Evolutionary conservation across 495 filamentous ascomycete species (phyloP), one percentile per base, ranked within the genome.

Genomic region (Peziza echinospora): DNA sequence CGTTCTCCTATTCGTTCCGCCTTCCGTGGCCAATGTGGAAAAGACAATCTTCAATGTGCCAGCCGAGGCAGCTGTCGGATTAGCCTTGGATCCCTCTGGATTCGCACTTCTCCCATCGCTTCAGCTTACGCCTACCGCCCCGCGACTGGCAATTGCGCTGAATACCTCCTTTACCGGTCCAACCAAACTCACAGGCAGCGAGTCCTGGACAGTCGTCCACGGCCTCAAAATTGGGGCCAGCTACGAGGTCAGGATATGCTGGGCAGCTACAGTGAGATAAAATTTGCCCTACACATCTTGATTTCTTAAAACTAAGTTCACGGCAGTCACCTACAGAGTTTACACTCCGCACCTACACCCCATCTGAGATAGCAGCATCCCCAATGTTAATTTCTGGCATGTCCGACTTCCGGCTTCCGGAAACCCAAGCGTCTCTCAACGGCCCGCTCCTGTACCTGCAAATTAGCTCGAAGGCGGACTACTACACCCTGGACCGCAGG

Each of bases 211-310:
- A 52, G 67, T 87, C 25, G 71, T 97, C n/a, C 71, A 84, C 46
- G 63, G 71, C n/a, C 69, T 97, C 43, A 68, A 61, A 17, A 69
- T 74, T 17, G 71, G 75, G 8, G 78, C 80, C 55, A 73, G 86
- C 49, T 93, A 96, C 66, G 89, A 97, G 66, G 74, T 93, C 25
- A 73, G 89, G 21, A 69, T 94, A 50, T 97, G 89, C 63, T 97
- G 89, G 89, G 67, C 81, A 51, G 89, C 89, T 39, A 91, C 77
- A 24, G 87, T 92, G n/a, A n/a, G n/a, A n/a, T n/a, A n/a, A n/a
- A 72, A 62, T 79, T 69, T 19, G 49, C 25, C 43, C 40, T 19
- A 39, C 41, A 46, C 26, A 45, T 30, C 34, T 40, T 37, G 24
- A 16, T 21, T 39, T 41, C 7, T 39, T 13, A 19, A 16, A 46